Evolutionary conservation across 2,329 filamentous ascomycete genomes (phyloP), one percentile per base, ranked within the genome.

Genomic region (Phialophora macrospora): DNA sequence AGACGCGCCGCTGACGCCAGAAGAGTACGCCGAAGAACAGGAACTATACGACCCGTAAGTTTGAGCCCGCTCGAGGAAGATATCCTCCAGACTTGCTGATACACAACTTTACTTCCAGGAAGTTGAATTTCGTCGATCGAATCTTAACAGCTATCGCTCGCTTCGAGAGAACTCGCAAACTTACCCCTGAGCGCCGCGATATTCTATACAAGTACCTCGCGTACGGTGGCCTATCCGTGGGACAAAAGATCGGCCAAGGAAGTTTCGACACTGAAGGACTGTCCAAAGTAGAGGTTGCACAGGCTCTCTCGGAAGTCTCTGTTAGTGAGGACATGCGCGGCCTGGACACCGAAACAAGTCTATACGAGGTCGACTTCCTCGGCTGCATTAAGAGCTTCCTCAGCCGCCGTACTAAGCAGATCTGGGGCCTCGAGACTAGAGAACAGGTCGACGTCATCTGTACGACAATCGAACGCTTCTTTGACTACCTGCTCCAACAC

Each of bases 111-210:
- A 14, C 17, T 51, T 54, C 46, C 65, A 87, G 85, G 8, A 74
- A 79, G 3, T 76, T 83, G 8, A 77, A 84, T 0, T 88, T 90
- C 69, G 74, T 82, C 41, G 83, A 87, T 63, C 92, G 95, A 55
- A 92, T 98, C 48, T 89, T 97, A 74, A 85, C 88, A 28, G 95
- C 92, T 55, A 90, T 98, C 62, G 88, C 93, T 70, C 89, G 92
- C 14, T 99, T 89, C 79, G 87, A 90, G 68, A 83, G 86, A 41
- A 90, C 88, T 55, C 90, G 93, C 34, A 93, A 91, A 70, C 85
- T 97, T 65, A 85, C 90, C 65, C 77, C 81, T 12, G 81, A 86
- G 3, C 87, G 87, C 26, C 77, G 81, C 4, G 80, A 84, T 20
- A 80, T 93, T 38, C 95, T 99, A 78, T 84, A 86, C 73, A 91